Percentiles rank a stretch among this genome's conserved stretches.
Conservation (phyloP, 1,284 basidiomycete species). For the Heterobasidion irregulare region DNA sequence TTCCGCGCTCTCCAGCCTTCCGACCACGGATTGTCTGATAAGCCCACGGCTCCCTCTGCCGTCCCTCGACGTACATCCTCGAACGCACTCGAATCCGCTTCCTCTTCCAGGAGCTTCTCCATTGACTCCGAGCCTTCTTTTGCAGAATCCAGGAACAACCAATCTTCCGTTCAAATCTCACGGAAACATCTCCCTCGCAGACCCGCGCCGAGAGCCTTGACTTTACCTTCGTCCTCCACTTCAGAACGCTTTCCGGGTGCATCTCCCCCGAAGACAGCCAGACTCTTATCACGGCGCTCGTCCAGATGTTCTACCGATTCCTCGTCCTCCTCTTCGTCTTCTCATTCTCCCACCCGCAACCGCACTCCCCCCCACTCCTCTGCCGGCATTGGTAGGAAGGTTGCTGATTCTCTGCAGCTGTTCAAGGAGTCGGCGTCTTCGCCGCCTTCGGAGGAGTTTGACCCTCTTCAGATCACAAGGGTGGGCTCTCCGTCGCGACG, state of each 20-base stretch:
- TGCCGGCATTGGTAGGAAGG: slow-evolving; percentile 64
- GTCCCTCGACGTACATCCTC: slow-evolving; percentile 17
- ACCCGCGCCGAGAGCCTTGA: slow-evolving; percentile 6
- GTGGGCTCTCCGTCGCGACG: slow-evolving; percentile 25
- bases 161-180: slow-evolving; percentile 15
- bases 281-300: slow-evolving; percentile 29
- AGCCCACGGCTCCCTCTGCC: slow-evolving; percentile 8
- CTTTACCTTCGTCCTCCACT: slow-evolving; percentile 5
- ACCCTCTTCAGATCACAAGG: slow-evolving; percentile 19
- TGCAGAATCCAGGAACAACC: background rate
- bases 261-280: slow-evolving; percentile 22
- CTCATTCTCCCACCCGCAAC: slow-evolving; percentile 25
- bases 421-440: slow-evolving; percentile 63
- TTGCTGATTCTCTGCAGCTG: slow-evolving; percentile 68
- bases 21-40: slow-evolving; percentile 1
- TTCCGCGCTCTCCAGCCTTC: slow-evolving; percentile 1
- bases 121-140: background rate
- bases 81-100: slow-evolving; percentile 9
- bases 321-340: slow-evolving; percentile 31
- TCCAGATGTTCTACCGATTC: slow-evolving; percentile 14
- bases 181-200: slow-evolving; percentile 8
- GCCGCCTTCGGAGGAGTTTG: slow-evolving; percentile 31
- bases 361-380: slow-evolving; percentile 16
- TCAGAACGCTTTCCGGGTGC: slow-evolving; percentile 2
- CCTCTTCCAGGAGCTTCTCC: slow-evolving; percentile 7